Conservation (phyloP, 169 alveolate genomes). For the Amoebophrya sp. region DNA sequence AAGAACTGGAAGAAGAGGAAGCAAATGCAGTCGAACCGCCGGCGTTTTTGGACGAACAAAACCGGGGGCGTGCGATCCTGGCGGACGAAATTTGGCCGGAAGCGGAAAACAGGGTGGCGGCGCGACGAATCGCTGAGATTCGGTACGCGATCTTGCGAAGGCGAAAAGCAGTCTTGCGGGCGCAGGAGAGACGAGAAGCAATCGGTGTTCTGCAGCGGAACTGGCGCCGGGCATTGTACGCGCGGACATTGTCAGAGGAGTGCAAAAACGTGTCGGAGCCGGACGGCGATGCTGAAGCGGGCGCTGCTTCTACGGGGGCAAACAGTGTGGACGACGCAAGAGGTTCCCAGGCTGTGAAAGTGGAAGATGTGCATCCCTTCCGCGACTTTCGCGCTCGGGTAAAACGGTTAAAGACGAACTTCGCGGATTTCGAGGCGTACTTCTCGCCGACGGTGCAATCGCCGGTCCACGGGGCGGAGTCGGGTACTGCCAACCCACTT, state of each 20-base stretch:
- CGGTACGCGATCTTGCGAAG: neutral
- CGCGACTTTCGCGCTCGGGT: neutral
- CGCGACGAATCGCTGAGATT: neutral
- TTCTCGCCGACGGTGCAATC: too few species aligned
- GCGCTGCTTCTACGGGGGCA: too few species aligned
- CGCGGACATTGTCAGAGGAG: neutral
- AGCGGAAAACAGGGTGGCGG: neutral
- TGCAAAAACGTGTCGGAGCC: too few species aligned
- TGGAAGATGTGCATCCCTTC: neutral
- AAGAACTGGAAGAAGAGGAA: too few species aligned
- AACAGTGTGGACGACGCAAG: too few species aligned
- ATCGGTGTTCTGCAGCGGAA: neutral
- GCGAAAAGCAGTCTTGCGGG: neutral
- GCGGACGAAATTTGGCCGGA: neutral
- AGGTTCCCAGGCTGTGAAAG: neutral
- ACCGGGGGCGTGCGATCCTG: neutral
- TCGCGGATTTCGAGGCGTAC: neutral
- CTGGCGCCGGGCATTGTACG: neutral
- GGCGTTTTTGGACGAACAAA: neutral
- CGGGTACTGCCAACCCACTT: too few species aligned
- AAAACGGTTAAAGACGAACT: neutral
- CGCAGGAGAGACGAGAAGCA: neutral
- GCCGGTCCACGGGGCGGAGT: too few species aligned
- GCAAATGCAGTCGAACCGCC: too few species aligned
- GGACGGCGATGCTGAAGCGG: too few species aligned